Percentiles rank a stretch among this genome's conserved stretches.
These are phyloP conservation scores for Simplicillium aogashimaense DNA, from an alignment of 2,329 filamentous ascomycete species.

Conservation along the genomic window DNA sequence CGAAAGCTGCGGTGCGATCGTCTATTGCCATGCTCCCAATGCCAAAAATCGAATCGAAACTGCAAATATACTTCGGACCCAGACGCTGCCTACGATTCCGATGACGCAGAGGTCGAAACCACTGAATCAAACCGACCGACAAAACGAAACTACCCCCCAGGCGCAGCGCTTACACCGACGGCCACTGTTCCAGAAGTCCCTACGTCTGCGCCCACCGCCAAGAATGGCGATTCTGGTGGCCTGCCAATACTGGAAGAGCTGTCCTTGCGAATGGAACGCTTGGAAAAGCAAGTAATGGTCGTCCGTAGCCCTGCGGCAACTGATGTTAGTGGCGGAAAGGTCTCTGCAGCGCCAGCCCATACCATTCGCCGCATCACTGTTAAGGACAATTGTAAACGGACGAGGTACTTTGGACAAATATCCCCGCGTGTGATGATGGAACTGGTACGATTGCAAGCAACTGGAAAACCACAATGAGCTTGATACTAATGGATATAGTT, in stretches of 20 bases:
- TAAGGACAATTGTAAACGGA: constrained; percentile 34
- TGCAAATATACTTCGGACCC: constrained; percentile 44
- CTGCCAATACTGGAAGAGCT: constrained; percentile 35
- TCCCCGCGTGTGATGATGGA: constrained; percentile 43
- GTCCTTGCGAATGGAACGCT: constrained; percentile 37
- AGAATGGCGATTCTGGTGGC: constrained; percentile 21
- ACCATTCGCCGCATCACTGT: constrained; percentile 41
- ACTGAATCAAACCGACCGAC: constrained; percentile 20
- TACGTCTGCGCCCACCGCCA: constrained; percentile 10
- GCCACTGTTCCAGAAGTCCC: constrained; percentile 2
- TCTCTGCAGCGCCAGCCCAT: constrained; percentile 26
- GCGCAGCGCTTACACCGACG: constrained; percentile 10
- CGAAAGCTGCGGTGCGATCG: constrained; percentile 48
- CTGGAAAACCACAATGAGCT: not conserved
- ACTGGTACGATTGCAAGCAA: constrained; percentile 27
- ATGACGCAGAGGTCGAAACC: constrained; percentile 34
- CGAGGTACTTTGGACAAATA: constrained; percentile 43
- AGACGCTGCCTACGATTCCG: constrained; percentile 35
- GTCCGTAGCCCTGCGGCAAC: constrained; percentile 29
- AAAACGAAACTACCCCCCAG: constrained; percentile 26
- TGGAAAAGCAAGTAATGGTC: constrained; percentile 37
- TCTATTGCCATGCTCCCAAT: constrained; percentile 45
- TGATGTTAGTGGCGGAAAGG: constrained; percentile 20
- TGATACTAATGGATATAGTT: constrained; percentile 26
- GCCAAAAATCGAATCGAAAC: constrained; percentile 42